Base-by-base conservation (phyloP, 106 monocot species). In the Vanilla planifolia region DNA sequence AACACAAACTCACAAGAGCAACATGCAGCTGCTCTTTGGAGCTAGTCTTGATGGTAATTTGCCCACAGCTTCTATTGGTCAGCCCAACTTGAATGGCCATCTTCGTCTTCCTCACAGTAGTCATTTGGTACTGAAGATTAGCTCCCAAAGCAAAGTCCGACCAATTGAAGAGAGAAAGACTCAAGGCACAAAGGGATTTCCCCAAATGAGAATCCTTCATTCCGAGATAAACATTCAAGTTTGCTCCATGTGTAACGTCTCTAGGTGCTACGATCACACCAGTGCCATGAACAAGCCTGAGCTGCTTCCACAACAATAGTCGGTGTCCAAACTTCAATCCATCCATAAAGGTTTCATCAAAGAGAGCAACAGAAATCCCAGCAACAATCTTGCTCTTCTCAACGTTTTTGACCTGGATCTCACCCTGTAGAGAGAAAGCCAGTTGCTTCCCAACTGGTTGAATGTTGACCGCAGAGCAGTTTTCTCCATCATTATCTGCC, bases 291-390 rank as follows among this genome's bases (percentile, higher is more conserved):
- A 72, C 79, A 23, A 91, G 22, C 22, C 51, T 55, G 26, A 87
- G 16, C 63, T 80, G 70, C 66, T 81, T 96, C 33, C 94, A 86
- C 24, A 91, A 32, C 21, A 59, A 67, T 20, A 91, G 43, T 51
- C 84, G 79, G 52, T 91, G 87, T 68, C 88, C 91, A 6, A 96
- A 30, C 55, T 96, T 90, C 51, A 87, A 26, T 32, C 96, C 96
- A 44, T 78, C 67, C 0, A 78, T 81, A 23, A 87, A 65, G 58
- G 72, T 86, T 48, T 96, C 84, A 11, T 84, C 95, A 24, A 87
- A 51, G 70, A 87, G 91, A 43, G 84, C 91, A 1, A 91, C 69
- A 1, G 86, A 84, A 10, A 78, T 37, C 41, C 83, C 95, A 37
- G 73, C 83, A 52, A 86, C 67, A 48, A 86, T 90, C 45, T 77